Evolutionary conservation across 169 alveolate species (phyloP), one percentile per base, ranked within the genome.

Genomic region (Cystoisospora suis): DNA sequence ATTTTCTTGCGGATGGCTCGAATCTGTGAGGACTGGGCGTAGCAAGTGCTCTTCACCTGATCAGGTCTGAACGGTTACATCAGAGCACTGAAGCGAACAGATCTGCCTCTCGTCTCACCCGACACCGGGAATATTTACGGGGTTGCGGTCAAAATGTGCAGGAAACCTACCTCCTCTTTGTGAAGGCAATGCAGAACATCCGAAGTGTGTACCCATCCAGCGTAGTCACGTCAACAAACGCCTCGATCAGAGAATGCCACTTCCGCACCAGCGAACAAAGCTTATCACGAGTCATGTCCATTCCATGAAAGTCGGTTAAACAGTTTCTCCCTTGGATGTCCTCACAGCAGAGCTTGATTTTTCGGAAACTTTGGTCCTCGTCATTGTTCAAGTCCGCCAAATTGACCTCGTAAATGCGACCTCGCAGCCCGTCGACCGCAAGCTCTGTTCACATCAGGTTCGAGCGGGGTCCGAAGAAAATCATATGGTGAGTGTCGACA

Each of bases 151-250:
- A n/a, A n/a, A n/a, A n/a, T n/a, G n/a, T n/a, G n/a, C n/a, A n/a
- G n/a, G n/a, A n/a, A n/a, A 56, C 96, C 45, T 80, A 93, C 89
- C 94, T 93, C 89, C 95, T 97, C 90, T 97, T 97, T 61, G 99
- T 99, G 96, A 98, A 98, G 79, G 98, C 99, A 90, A 99, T 97
- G 95, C 98, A 96, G 96, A 99, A 99, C 97, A 99, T 94, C 91
- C 99, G 97, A 92, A 99, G 96, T 81, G 96, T 96, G 95, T 97
- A 98, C 58, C 99, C 99, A 90, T 98, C 99, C 42, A 96, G 94
- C 61, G 99, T 98, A 95, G 97, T 98, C 87, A 98, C 99, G 81
- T 98, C 99, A 65, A 98, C 98, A 93, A 94, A 98, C 92, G 99
- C 99, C 94, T 99, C 99, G 85, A 99, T 97, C 75, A 98, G 96